phyloP scores from a whole-genome alignment of 2,329 filamentous ascomycete genomes.

The Botrytis squamosa region DNA sequence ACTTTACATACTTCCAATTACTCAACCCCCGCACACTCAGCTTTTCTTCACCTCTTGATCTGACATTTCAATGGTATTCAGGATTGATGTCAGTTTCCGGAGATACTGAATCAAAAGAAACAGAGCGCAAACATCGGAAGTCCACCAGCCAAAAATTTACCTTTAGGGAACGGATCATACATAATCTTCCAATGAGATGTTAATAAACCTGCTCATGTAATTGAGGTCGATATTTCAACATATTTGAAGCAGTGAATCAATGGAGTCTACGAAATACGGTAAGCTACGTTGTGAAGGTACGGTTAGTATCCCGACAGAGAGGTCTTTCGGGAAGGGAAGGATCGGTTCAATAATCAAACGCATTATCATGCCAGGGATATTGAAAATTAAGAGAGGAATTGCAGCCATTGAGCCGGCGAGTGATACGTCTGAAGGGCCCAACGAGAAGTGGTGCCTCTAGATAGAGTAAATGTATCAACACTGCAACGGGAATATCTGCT shows the following conservation, averaged over 20 bases:
- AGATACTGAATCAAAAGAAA: too few species aligned
- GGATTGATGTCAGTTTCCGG: too few species aligned
- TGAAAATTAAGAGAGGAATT: accelerated
- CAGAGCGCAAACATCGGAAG: too few species aligned
- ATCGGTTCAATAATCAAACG: neutral
- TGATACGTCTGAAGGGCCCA: accelerated
- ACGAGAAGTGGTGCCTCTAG: neutral
- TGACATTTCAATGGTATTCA: too few species aligned
- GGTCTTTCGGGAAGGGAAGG: neutral
- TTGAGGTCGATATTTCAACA: neutral
- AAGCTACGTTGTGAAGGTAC: neutral
- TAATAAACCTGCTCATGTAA: too few species aligned
- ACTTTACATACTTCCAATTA: neutral
- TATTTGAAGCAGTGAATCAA: neutral
- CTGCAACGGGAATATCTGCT: neutral
- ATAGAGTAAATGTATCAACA: neutral
- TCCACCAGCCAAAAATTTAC: too few species aligned
- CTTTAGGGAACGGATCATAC: too few species aligned
- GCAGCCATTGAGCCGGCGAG: neutral
- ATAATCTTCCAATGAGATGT: too few species aligned
- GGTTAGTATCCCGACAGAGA: too few species aligned
- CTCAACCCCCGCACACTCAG: neutral
- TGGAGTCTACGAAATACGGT: neutral
- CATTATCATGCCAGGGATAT: neutral
- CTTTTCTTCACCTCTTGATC: neutral